Evolutionary conservation across 1,284 basidiomycete species (phyloP).

Genomic region (Termitomyces sp.): DNA sequence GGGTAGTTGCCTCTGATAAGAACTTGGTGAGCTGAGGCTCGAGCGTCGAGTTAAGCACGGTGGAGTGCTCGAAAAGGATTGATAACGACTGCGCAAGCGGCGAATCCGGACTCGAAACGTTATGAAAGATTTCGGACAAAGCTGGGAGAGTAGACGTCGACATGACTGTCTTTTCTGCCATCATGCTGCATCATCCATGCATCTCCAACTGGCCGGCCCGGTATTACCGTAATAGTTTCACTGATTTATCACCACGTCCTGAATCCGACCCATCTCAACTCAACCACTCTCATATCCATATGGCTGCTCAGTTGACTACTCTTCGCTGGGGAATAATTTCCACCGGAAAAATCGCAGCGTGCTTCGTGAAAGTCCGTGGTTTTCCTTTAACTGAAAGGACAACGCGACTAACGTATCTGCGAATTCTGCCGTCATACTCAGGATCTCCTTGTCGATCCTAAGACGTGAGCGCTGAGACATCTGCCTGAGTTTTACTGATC

Average conservation of each 20-base stretch:
- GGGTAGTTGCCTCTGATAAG: slow-evolving; percentile 23
- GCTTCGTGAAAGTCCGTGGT: slow-evolving; percentile 33
- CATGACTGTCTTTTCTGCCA: neutral
- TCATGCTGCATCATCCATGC: neutral
- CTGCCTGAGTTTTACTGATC: neutral
- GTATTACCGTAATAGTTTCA: slow-evolving; percentile 8
- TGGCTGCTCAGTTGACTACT: slow-evolving; percentile 24
- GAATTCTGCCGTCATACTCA: slow-evolving; percentile 14
- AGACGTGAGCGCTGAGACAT: slow-evolving; percentile 28
- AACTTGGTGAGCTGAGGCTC: slow-evolving; percentile 47
- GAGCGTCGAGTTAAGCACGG: slow-evolving; percentile 49
- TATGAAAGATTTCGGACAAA: slow-evolving; percentile 28
- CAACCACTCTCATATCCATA: neutral
- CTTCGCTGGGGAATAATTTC: slow-evolving; percentile 43
- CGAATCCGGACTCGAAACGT: slow-evolving; percentile 25
- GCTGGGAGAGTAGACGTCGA: slow-evolving; percentile 33
- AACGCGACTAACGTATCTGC: neutral
- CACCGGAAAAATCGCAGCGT: slow-evolving; percentile 34
- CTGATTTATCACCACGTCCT: neutral
- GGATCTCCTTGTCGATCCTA: slow-evolving; percentile 42
- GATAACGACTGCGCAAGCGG: slow-evolving; percentile 42
- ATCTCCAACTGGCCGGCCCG: slow-evolving; percentile 10
- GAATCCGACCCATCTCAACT: neutral
- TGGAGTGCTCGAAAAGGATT: slow-evolving; percentile 68
- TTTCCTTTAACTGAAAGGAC: neutral